Base-by-base conservation (phyloP, 2,329 filamentous ascomycete species). In the Bertia moriformis region DNA sequence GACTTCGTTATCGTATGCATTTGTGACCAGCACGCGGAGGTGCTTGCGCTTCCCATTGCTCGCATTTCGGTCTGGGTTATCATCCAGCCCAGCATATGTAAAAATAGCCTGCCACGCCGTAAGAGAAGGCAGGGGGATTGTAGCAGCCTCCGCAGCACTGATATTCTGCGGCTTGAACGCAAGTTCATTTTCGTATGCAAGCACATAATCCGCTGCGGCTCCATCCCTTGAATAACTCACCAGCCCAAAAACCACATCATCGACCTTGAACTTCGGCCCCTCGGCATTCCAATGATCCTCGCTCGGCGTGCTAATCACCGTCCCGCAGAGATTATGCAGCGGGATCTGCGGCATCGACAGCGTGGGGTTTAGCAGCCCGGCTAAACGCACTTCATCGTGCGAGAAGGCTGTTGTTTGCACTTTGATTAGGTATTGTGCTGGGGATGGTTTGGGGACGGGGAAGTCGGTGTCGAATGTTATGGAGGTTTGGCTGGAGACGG, bases 21-120 rank as follows among this genome's bases (percentile, higher is more conserved):
- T 59, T 18, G 56, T 56, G 14, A 63, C 49, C 3, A 63, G 51
- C 4, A 62, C 47, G 19, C 60, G 52, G 38, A 58, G 44, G 15
- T 45, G 42, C 4, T 19, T 7, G 15, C 32, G 10, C 12, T 14
- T 18, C 12, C 17, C 7, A 7, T 35, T 18, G 10, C 12, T 35
- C 12, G 7, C 32, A 27, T 27, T 27, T n/a, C 7, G 7, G 7
- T 10, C 22, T 10, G 22, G 7, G 15, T 35, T 17, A 7, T 49
- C 47, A 39, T 58, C 49, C 33, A 62, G 44, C 2, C 47, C 48
- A 4, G 52, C 56, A 42, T 60, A 52, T 13, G 42, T 47, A 42
- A 61, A 62, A 19, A 63, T 46, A 3, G 56, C 58, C 46, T 62
- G 58, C 56, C 58, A 64, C 7, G 57, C 61, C 19, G 57, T 61